Conservation (phyloP, 495 filamentous ascomycete genomes). For the Cetradonia linearis region DNA sequence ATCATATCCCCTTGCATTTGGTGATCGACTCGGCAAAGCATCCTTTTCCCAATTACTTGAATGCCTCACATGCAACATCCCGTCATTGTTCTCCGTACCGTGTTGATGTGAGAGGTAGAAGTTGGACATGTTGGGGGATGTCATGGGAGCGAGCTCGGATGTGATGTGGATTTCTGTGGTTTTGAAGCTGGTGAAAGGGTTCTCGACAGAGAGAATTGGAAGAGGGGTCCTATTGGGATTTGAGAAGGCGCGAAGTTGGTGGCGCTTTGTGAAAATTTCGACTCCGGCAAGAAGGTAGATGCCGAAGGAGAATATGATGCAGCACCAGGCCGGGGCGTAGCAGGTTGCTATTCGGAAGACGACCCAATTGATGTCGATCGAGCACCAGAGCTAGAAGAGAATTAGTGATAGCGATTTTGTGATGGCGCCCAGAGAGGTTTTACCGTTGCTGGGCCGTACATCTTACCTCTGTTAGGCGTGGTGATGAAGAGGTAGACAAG, state of each 20-base stretch:
- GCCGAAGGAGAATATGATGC: constrained; percentile 55
- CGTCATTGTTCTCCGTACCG: neutral
- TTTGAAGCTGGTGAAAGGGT: constrained; percentile 18
- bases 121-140: neutral
- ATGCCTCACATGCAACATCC: neutral
- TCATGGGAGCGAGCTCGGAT: constrained; percentile 14
- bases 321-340: constrained; percentile 75
- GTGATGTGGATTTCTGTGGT: constrained; percentile 19
- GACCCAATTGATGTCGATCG: constrained; percentile 59
- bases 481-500: constrained; percentile 57
- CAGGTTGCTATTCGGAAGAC: constrained; percentile 64
- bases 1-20: constrained; percentile 8
- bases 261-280: constrained; percentile 52
- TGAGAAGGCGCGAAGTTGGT: constrained; percentile 34
- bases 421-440: too few species aligned
- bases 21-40: neutral
- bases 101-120: neutral
- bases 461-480: constrained; percentile 36
- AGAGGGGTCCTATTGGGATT: neutral
- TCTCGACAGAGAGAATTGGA: constrained; percentile 4
- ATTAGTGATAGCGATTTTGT: too few species aligned
- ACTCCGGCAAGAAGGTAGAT: constrained; percentile 67
- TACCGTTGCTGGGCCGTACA: constrained; percentile 69
- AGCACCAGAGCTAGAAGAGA: constrained; percentile 62
- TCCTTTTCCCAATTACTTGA: neutral